A percentile compares a stretch with the other conserved stretches of the same genome.
Evolutionary conservation across 257 asterid genomes (phyloP).

Genomic region (Eucommia ulmoides): DNA sequence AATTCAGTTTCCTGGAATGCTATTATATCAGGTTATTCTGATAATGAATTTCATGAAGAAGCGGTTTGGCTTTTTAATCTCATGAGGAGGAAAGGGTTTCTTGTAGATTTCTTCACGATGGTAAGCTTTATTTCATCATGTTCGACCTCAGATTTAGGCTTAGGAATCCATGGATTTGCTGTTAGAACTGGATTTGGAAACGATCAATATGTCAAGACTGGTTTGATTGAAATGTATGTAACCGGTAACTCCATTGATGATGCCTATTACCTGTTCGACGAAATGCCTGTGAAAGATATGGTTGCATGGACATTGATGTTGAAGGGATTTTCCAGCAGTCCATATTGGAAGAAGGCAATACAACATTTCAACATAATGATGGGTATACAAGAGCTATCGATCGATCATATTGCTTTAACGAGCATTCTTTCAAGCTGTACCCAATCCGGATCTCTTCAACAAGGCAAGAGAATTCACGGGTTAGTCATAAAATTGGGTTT

Average conservation of each 20-base stretch:
- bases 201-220: constrained; percentile 26
- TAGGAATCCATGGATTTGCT: constrained; percentile 34
- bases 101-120: constrained; percentile 25
- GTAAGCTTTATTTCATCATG: constrained; percentile 29
- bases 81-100: constrained; percentile 32
- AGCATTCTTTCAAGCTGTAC: constrained; percentile 45
- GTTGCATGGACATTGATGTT: constrained; percentile 55
- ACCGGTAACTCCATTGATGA: constrained; percentile 15
- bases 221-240: constrained; percentile 37
- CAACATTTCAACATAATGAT: constrained; percentile 37
- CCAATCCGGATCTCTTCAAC: constrained; percentile 42
- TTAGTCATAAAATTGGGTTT: constrained; percentile 34
- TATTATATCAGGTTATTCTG: constrained; percentile 37
- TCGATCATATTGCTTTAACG: constrained; percentile 34
- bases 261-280: constrained; percentile 35
- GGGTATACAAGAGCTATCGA: constrained; percentile 13
- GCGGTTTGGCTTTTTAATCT: constrained; percentile 28
- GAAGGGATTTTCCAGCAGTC: constrained; percentile 37
- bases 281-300: constrained; percentile 31
- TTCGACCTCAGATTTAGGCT: constrained; percentile 8
- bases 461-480: constrained; percentile 37
- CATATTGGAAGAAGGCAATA: constrained; percentile 25
- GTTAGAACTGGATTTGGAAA: constrained; percentile 25
- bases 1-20: constrained; percentile 50
- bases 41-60: constrained; percentile 33